These are phyloP conservation scores for Ensete ventricosum DNA, from an alignment of 176 grass and related monocot genomes.

Conservation along the genomic window DNA sequence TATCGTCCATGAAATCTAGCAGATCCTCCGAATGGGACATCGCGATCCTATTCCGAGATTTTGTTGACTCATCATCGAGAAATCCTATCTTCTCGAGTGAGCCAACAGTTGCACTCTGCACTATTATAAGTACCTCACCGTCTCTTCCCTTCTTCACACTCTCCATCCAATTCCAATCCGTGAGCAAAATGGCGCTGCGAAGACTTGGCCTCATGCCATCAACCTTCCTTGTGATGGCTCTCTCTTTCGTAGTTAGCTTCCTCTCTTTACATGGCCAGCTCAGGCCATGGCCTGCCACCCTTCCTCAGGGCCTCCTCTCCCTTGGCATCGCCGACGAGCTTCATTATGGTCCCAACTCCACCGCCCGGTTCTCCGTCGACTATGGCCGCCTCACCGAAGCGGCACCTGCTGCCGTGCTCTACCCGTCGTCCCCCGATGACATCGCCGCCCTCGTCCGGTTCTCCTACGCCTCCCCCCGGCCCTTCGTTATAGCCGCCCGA, in stretches of 20 bases:
- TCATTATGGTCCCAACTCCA: not conserved
- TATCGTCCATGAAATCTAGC: too few species aligned
- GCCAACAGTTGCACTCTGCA: too few species aligned
- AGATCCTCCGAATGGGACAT: too few species aligned
- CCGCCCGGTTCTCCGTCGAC: slow-evolving; percentile 4
- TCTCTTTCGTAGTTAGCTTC: not conserved
- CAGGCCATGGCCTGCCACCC: not conserved
- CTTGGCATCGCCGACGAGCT: slow-evolving; percentile 22
- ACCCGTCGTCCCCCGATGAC: slow-evolving; percentile 22
- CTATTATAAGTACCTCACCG: too few species aligned
- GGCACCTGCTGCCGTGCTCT: slow-evolving; percentile 5
- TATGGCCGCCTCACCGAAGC: slow-evolving; percentile 35
- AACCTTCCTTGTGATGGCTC: too few species aligned
- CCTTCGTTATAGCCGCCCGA: slow-evolving; percentile 2
- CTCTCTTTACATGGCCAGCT: slow-evolving; percentile 5
- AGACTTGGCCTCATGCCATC: too few species aligned
- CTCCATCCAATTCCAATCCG: too few species aligned
- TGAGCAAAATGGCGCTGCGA: too few species aligned
- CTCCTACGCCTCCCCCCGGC: not conserved
- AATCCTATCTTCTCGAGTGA: too few species aligned
- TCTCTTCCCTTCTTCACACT: too few species aligned
- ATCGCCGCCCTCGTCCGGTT: slow-evolving; percentile 38
- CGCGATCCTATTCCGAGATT: too few species aligned
- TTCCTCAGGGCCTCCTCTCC: slow-evolving; percentile 2
- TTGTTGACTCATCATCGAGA: too few species aligned